These are phyloP conservation scores for Kappamyces sp. DNA, from an alignment of 192 early-diverging fungal species.

Conservation along the genomic window DNA sequence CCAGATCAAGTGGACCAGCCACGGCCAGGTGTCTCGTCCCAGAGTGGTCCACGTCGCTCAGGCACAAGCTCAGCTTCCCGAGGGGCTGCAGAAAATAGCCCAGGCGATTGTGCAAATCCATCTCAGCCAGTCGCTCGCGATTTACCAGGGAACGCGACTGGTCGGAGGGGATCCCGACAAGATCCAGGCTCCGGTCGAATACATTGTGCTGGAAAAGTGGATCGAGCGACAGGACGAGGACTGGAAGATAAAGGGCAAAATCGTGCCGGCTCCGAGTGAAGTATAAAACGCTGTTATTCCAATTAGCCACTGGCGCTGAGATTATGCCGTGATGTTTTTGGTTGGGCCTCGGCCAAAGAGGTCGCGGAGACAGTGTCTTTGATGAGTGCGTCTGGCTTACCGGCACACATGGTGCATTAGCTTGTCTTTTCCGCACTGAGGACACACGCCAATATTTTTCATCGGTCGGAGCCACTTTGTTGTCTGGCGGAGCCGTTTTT, in stretches of 20 bases:
- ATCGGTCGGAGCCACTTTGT: constrained; percentile 4
- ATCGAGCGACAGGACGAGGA: neutral
- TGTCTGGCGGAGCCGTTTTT: neutral
- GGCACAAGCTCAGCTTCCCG: no score
- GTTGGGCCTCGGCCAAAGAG: no score
- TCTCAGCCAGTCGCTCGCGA: neutral
- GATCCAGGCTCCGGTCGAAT: neutral
- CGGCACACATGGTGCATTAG: constrained; percentile 2
- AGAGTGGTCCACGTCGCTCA: no score
- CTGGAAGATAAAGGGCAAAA: neutral
- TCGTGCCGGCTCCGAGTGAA: no score
- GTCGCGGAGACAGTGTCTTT: no score
- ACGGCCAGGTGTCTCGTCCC: no score
- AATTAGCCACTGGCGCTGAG: no score
- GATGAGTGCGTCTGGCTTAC: neutral
- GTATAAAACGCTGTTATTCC: no score
- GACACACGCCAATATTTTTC: neutral
- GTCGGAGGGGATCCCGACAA: constrained; percentile 1
- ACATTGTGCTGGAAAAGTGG: constrained; percentile 2
- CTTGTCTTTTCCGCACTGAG: constrained; percentile 3
- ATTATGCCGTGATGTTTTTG: no score
- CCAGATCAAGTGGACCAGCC: no score
- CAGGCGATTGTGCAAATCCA: neutral
- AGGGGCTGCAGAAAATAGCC: no score
- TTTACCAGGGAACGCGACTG: neutral